A percentile compares a stretch with the other conserved stretches of the same genome.
Evolutionary conservation across 1,139 yeast genomes (phyloP).

Genomic region (Yamadazyma trypodendri): DNA sequence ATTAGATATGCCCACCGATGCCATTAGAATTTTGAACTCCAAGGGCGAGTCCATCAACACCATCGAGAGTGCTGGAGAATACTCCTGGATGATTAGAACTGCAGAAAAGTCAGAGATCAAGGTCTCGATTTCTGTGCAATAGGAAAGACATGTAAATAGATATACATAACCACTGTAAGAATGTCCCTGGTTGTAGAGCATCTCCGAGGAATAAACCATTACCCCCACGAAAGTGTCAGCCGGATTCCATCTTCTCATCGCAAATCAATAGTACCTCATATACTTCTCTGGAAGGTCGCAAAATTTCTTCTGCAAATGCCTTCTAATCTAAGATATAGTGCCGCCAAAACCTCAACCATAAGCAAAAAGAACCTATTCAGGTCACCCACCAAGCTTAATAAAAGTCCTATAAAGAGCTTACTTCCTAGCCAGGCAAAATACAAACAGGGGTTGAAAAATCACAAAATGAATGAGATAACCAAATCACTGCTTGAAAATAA

Average conservation of each 20-base stretch:
- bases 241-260: no score
- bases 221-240: no score
- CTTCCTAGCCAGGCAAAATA: constrained; percentile 29
- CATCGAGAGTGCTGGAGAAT: constrained; percentile 30
- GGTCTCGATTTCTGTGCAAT: constrained; percentile 7
- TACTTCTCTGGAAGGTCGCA: no score
- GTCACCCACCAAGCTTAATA: constrained; percentile 24
- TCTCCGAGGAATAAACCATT: no score
- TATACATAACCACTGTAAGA: no score
- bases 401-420: constrained; percentile 20
- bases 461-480: background rate
- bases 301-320: constrained; percentile 16
- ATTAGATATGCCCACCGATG: constrained; percentile 24
- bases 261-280: no score
- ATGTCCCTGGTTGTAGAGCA: no score
- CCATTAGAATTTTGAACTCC: constrained; percentile 21
- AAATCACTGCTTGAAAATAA: constrained; percentile 3
- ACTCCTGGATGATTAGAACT: constrained; percentile 19
- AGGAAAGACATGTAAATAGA: constrained; percentile 4
- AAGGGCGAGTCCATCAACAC: constrained; percentile 15
- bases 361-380: constrained; percentile 20
- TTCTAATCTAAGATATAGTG: constrained; percentile 35
- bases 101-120: constrained; percentile 12
- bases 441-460: constrained; percentile 18
- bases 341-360: constrained; percentile 42